phyloP scores from a whole-genome alignment of 441 rosid species.

The Pelargonium myrrhifolium region DNA sequence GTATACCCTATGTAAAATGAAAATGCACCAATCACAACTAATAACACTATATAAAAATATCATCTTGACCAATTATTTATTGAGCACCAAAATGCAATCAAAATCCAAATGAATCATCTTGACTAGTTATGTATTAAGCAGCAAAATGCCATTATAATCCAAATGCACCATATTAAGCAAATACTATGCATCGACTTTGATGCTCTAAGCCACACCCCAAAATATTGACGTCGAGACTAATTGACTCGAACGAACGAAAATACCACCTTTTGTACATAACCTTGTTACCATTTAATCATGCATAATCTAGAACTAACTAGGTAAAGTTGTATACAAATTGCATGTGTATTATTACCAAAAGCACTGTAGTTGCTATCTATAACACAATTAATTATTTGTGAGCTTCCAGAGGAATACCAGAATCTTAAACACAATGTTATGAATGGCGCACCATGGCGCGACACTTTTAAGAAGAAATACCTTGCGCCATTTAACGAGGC shows the following conservation, averaged over 20 bases:
- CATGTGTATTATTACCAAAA: not conserved
- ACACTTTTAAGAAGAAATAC: no score
- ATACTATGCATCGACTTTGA: not conserved
- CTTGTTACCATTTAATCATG: not conserved
- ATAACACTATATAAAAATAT: not conserved
- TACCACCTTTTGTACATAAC: not conserved
- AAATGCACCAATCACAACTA: not conserved
- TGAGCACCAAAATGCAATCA: not conserved
- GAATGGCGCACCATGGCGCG: no score
- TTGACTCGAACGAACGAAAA: not conserved
- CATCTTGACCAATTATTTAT: not conserved
- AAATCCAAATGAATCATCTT: slow-evolving; percentile 5
- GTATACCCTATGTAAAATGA: not conserved
- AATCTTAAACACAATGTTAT: no score
- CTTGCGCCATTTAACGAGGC: no score
- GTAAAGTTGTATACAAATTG: not conserved
- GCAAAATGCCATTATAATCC: not conserved
- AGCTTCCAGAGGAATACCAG: not conserved
- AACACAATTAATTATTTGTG: no score
- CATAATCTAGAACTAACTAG: slow-evolving; percentile 1
- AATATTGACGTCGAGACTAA: not conserved
- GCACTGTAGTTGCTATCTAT: not conserved
- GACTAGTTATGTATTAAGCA: not conserved
- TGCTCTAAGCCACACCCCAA: not conserved
- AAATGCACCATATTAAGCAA: not conserved